These are phyloP conservation scores for Mucor indicus DNA, from an alignment of 371 early-diverging fungal genomes.

Conservation along the genomic window DNA sequence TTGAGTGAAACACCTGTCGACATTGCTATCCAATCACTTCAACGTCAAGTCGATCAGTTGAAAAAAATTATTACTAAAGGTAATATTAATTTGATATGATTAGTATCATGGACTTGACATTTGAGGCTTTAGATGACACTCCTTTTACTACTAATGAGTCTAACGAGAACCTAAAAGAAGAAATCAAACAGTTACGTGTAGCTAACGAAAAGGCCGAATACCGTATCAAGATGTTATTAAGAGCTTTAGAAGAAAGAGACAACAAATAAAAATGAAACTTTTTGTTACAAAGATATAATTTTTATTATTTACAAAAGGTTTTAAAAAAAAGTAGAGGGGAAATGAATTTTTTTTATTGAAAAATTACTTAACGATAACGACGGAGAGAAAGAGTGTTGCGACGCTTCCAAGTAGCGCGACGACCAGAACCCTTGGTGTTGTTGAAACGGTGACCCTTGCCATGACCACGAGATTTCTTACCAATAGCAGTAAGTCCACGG, in stretches of 20 bases:
- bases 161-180: constrained; percentile 18
- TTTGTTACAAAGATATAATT: neutral
- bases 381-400: constrained; percentile 81
- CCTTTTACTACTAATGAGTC: no score
- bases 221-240: constrained; percentile 33
- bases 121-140: no score
- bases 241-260: constrained; percentile 32
- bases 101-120: no score
- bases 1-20: constrained; percentile 28
- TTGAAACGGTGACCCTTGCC: constrained; percentile 98
- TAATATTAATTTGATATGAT: neutral
- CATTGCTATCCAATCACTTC: constrained; percentile 29
- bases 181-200: constrained; percentile 20
- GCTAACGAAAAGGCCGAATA: constrained; percentile 41
- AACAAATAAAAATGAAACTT: constrained; percentile 7
- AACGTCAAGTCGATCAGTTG: constrained; percentile 34
- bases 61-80: constrained; percentile 14
- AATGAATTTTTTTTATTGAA: neutral
- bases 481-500: constrained; percentile 96
- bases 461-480: constrained; percentile 96
- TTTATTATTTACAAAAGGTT: constrained; percentile 2
- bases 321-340: neutral
- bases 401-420: constrained; percentile 73
- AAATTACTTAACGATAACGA: constrained; percentile 71
- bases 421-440: constrained; percentile 98